Evolutionary conservation across 495 filamentous ascomycete genomes (phyloP), one percentile per base, ranked within the genome.

Genomic region (Apiosordaria backusii): DNA sequence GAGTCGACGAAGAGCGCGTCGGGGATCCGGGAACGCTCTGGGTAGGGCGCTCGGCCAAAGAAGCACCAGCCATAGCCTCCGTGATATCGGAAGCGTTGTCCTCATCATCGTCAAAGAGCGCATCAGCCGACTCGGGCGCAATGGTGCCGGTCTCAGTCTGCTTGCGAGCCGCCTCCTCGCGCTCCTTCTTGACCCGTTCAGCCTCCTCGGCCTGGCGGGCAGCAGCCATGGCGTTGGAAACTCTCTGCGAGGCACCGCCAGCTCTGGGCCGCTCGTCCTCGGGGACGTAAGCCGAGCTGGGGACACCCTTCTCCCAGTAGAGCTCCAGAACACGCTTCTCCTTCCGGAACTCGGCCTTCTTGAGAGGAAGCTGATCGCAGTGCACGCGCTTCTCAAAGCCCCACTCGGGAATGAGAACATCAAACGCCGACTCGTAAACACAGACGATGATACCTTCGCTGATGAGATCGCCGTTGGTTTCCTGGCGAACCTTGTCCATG

Each of bases 381-480:
- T 99, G 95, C 62, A 99, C 95, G 68, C 95, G 91, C 87, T 99
- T 99, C 83, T 99, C 95, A 67, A 99, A 98, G 55, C 95, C 95
- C 78, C 90, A 99, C 71, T 99, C 96, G 25, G 95, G 96, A 74
- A 99, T 98, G 66, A 99, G 86, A 63, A 99, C 92, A 76, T 99
- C 95, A 72, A 99, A 99, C 53, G 95, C 95, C 13, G 96, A 98
- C 80, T 99, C 95, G 79, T 99, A 99, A 15, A 99, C 96, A 71
- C 92, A 97, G 57, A 99, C 83, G 27, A 99, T 93, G 72, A 99
- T 93, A 61, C 95, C 96, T 75, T 97, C 96, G 80, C 90, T 94
- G 78, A 98, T 96, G 45, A 99, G 85, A 67, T 98, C 96, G 61
- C 92, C 92, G 58, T 92, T 92, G 70, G 89, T 84, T 68, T 96